Conservation (phyloP, 805 yeast species). For the Brettanomyces custersianus region DNA sequence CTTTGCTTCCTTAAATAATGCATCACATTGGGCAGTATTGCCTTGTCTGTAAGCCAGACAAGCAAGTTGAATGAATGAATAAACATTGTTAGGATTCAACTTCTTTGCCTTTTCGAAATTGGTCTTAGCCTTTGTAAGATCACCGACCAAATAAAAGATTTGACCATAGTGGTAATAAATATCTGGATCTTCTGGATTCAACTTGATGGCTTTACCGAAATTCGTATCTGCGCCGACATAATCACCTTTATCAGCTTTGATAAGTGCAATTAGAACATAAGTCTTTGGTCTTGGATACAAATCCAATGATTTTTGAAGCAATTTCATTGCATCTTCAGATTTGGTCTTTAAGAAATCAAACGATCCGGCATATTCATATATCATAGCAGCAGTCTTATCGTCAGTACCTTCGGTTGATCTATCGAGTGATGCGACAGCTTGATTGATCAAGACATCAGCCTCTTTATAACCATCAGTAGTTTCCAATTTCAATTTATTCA, state of each 20-base stretch:
- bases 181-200: conserved; percentile 69
- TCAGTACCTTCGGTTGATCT: conserved; percentile 27
- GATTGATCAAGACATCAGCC: conserved; percentile 49
- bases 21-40: conserved; percentile 48
- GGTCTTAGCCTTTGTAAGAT: conserved; percentile 59
- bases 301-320: conserved; percentile 55
- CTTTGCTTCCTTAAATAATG: conserved; percentile 57
- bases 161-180: conserved; percentile 93
- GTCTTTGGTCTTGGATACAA: conserved; percentile 73
- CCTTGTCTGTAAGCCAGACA: conserved; percentile 83
- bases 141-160: conserved; percentile 72
- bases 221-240: conserved; percentile 50
- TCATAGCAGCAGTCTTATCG: conserved; percentile 47
- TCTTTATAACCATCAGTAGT: conserved; percentile 51
- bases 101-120: conserved; percentile 72
- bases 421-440: conserved; percentile 41
- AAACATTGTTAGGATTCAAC: conserved; percentile 66
- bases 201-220: conserved; percentile 61
- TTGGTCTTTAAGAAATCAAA: conserved; percentile 77
- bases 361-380: conserved; percentile 77
- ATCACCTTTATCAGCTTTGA: conserved; percentile 72
- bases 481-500: conserved; percentile 39
- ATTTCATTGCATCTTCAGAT: conserved; percentile 51
- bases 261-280: conserved; percentile 71
- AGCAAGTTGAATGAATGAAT: conserved; percentile 85